These are phyloP conservation scores for Parsonsia alboflavescens DNA, from an alignment of 257 asterid genomes.

Conservation along the genomic window DNA sequence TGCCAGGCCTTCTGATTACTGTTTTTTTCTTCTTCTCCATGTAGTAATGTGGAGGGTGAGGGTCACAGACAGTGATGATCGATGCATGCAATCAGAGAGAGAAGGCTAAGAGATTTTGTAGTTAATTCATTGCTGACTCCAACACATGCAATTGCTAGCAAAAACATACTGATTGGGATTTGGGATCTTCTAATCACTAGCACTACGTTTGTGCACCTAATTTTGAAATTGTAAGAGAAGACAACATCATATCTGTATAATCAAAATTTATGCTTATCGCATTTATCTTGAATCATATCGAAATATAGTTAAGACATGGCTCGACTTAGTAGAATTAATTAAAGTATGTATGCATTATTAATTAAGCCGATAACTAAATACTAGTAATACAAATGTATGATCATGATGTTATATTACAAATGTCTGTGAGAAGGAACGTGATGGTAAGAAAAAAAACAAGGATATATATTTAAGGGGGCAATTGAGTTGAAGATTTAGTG, in stretches of 20 bases:
- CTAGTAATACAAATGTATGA: too few species aligned
- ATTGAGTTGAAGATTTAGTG: conserved; percentile 4
- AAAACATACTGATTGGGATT: conserved; percentile 17
- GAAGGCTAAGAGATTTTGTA: conserved; percentile 15
- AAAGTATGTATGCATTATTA: too few species aligned
- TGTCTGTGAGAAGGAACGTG: neutral
- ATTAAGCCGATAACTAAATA: too few species aligned
- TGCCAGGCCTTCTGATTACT: neutral
- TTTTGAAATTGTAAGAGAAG: too few species aligned
- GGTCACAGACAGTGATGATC: neutral
- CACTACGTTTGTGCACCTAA: neutral
- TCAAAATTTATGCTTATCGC: too few species aligned
- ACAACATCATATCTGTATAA: too few species aligned
- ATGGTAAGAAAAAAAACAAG: neutral
- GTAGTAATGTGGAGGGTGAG: neutral
- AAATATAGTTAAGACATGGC: too few species aligned
- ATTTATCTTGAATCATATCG: too few species aligned
- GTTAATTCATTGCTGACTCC: conserved; percentile 12
- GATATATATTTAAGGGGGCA: too few species aligned
- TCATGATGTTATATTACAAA: too few species aligned
- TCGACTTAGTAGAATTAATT: too few species aligned
- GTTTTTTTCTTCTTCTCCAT: neutral
- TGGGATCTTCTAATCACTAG: conserved; percentile 11
- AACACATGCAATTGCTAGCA: neutral
- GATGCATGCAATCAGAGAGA: neutral